A percentile compares a stretch with the other conserved stretches of the same genome.
phyloP scores from a whole-genome alignment of 75 land plant genomes.

The Pinus taeda region DNA sequence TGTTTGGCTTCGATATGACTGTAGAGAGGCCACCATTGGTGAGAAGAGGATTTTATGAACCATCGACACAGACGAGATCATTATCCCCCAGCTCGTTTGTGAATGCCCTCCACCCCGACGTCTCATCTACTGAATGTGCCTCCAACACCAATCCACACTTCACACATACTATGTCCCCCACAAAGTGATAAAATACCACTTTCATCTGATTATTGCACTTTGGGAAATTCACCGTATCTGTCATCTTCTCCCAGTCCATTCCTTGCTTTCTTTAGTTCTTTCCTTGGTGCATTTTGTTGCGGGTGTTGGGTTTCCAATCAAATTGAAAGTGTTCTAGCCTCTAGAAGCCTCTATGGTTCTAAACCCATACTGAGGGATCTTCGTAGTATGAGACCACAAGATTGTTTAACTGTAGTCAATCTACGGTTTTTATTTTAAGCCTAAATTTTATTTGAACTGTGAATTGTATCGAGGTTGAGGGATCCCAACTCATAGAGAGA shows the following conservation, averaged over 20 bases:
- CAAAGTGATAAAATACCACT: slow-evolving; percentile 88
- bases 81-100: slow-evolving; percentile 26
- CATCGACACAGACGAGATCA: slow-evolving; percentile 40
- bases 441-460: too few species aligned
- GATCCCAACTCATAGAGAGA: too few species aligned
- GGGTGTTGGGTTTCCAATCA: neutral
- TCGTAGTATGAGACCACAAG: too few species aligned
- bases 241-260: too few species aligned
- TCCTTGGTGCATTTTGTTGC: too few species aligned
- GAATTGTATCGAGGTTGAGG: too few species aligned
- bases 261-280: too few species aligned
- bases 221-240: slow-evolving; percentile 28
- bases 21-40: slow-evolving; percentile 48
- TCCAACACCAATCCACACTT: slow-evolving; percentile 95
- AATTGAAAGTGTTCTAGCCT: slow-evolving; percentile 5
- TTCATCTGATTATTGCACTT: slow-evolving; percentile 81
- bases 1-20: slow-evolving; percentile 33
- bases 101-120: slow-evolving; percentile 86
- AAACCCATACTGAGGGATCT: too few species aligned
- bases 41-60: slow-evolving; percentile 43
- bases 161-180: slow-evolving; percentile 86
- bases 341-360: too few species aligned
- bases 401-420: too few species aligned
- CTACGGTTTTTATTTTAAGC: too few species aligned
- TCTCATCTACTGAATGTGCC: slow-evolving; percentile 90